phyloP scores from a whole-genome alignment of 1,284 basidiomycete genomes.

The Apiotrichum brassicae region DNA sequence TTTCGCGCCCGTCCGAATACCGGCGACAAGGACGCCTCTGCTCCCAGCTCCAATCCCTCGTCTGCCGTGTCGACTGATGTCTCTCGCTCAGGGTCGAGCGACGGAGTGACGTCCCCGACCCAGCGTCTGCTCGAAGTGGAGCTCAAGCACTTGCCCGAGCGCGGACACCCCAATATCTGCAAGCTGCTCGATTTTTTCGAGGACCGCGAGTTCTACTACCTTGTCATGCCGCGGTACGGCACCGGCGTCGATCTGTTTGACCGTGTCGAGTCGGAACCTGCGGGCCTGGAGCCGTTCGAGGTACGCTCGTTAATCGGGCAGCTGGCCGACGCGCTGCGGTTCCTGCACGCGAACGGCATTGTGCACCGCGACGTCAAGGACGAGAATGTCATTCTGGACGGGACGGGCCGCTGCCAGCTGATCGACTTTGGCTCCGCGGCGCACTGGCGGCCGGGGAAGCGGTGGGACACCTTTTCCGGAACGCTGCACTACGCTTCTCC shows the following conservation, averaged over 20 bases:
- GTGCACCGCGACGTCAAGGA: conserved; percentile 99
- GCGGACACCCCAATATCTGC: conserved; percentile 57
- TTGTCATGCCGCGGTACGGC: conserved; percentile 52
- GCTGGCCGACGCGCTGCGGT: conserved; percentile 83
- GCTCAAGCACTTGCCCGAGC: conserved; percentile 31
- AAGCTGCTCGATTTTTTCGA: conserved; percentile 95
- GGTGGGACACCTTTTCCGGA: conserved; percentile 82
- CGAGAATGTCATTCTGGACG: conserved; percentile 72
- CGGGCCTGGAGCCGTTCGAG: conserved; percentile 69
- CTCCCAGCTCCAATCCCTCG: background rate
- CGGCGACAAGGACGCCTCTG: background rate
- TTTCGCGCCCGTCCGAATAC: conserved; percentile 10
- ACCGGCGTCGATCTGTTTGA: conserved; percentile 78
- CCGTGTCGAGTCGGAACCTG: conserved; percentile 80
- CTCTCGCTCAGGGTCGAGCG: conserved; percentile 6
- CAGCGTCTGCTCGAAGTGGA: conserved; percentile 36
- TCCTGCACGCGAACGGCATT: conserved; percentile 85
- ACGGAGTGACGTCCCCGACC: conserved; percentile 19
- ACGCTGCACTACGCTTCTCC: conserved; percentile 96
- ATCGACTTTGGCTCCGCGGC: conserved; percentile 80
- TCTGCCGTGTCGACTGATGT: background rate
- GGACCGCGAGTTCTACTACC: conserved; percentile 93
- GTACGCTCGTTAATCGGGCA: conserved; percentile 86
- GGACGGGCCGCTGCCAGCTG: conserved; percentile 63
- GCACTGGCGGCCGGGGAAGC: conserved; percentile 70